A percentile compares a stretch with the other conserved stretches of the same genome.
Conservation (phyloP, 1,139 yeast genomes). For the Kodamaea alishanica region DNA sequence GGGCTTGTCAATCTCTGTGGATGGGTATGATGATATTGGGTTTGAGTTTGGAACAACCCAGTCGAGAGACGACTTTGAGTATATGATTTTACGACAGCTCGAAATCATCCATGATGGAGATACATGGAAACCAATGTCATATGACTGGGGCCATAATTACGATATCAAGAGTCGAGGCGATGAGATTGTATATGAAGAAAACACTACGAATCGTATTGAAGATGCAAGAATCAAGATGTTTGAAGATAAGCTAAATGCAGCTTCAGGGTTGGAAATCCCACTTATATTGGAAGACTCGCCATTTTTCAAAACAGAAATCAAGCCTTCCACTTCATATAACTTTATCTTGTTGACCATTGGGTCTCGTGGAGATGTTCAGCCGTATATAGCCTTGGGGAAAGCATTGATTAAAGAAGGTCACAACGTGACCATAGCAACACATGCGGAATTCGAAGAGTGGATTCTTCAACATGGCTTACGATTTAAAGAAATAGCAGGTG, state of each 20-base stretch:
- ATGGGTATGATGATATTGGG: slow-evolving; percentile 72
- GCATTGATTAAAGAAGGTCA: slow-evolving; percentile 82
- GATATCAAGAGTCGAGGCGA: slow-evolving; percentile 9
- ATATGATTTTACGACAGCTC: slow-evolving; percentile 47
- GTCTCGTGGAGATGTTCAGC: slow-evolving; percentile 95
- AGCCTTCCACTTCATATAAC: slow-evolving; percentile 50
- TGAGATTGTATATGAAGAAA: neutral
- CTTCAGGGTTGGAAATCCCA: slow-evolving; percentile 64
- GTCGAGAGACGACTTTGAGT: slow-evolving; percentile 72
- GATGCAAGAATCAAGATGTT: slow-evolving; percentile 57
- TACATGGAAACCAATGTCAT: slow-evolving; percentile 24
- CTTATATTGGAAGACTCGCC: slow-evolving; percentile 66
- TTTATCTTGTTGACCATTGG: slow-evolving; percentile 85
- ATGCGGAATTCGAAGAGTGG: slow-evolving; percentile 76
- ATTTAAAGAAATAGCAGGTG: slow-evolving; percentile 80
- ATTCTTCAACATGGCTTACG: slow-evolving; percentile 60
- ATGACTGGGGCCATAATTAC: slow-evolving; percentile 28
- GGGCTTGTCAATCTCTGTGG: slow-evolving; percentile 63
- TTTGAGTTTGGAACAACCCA: slow-evolving; percentile 69
- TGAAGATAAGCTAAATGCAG: slow-evolving; percentile 57
- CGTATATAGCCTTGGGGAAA: slow-evolving; percentile 84
- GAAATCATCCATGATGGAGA: slow-evolving; percentile 37
- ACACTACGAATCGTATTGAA: slow-evolving; percentile 23
- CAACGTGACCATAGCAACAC: slow-evolving; percentile 79
- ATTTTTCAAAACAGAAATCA: slow-evolving; percentile 47